These are phyloP conservation scores for Trichoderma sp. DNA, from an alignment of 2,329 filamentous ascomycete genomes.

Conservation along the genomic window DNA sequence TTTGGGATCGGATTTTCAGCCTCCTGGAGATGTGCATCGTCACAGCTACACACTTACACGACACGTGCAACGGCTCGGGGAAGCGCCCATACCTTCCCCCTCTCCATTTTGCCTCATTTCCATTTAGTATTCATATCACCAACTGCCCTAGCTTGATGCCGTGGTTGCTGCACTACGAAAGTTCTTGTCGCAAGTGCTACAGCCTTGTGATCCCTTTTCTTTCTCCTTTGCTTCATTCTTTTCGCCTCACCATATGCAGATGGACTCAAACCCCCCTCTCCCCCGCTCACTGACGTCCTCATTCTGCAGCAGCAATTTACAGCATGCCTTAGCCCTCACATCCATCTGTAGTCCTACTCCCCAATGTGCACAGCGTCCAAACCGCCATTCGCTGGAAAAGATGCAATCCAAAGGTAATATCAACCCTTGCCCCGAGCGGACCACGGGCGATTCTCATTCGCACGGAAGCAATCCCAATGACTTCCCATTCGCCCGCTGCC, in stretches of 20 bases:
- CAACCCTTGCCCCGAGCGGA: neutral
- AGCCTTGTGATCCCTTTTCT: neutral
- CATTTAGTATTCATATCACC: neutral
- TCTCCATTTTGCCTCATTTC: neutral
- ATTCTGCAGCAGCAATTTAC: no score
- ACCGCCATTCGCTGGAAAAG: no score
- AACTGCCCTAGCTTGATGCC: no score
- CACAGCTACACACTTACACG: neutral
- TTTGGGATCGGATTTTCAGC: conserved; percentile 15
- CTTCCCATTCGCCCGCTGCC: neutral
- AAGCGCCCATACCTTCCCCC: neutral
- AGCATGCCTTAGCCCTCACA: no score
- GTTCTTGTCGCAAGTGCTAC: neutral
- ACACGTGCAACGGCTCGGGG: neutral
- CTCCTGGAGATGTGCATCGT: neutral
- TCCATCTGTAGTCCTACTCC: neutral
- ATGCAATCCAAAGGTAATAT: neutral
- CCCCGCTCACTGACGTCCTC: neutral
- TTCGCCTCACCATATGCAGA: neutral
- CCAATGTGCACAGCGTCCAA: no score
- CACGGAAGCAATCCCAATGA: neutral
- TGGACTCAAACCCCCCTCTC: neutral
- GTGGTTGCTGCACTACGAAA: neutral
- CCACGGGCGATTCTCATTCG: neutral
- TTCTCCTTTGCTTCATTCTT: neutral